A percentile compares a stretch with the other conserved stretches of the same genome.
These are phyloP conservation scores for Colletotrichum somersetense DNA, from an alignment of 2,329 filamentous ascomycete genomes.

Conservation along the genomic window DNA sequence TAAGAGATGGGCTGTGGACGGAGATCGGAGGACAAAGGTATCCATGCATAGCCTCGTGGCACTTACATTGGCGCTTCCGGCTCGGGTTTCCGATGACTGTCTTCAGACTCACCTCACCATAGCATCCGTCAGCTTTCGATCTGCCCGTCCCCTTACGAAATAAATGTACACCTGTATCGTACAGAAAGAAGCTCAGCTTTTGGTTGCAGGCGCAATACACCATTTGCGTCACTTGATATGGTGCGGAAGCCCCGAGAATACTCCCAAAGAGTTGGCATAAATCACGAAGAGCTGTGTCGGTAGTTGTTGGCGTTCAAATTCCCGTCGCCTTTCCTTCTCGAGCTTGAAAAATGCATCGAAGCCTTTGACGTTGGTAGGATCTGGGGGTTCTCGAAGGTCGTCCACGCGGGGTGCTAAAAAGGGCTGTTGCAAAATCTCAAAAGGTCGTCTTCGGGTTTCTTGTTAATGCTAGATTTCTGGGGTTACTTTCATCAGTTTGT, in stretches of 20 bases:
- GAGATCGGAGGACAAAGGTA: background rate
- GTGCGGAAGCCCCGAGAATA: background rate
- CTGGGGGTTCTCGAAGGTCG: slow-evolving; percentile 17
- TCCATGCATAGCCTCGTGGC: background rate
- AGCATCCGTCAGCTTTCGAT: background rate
- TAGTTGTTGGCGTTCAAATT: slow-evolving; percentile 35
- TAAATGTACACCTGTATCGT: slow-evolving; percentile 34
- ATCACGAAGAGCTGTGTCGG: background rate
- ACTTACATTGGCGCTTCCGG: too few relatives aligned
- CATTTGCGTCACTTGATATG: slow-evolving; percentile 7
- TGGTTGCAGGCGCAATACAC: slow-evolving; percentile 16
- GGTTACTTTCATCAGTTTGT: too few relatives aligned
- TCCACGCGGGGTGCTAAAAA: slow-evolving; percentile 8
- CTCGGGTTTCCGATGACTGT: background rate
- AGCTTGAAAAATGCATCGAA: background rate
- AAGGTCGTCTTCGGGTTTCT: slow-evolving; percentile 4
- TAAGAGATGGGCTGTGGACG: background rate
- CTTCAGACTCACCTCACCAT: background rate
- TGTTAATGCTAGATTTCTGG: background rate
- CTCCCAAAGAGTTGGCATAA: background rate
- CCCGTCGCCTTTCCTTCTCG: slow-evolving; percentile 12
- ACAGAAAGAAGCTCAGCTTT: slow-evolving; percentile 20
- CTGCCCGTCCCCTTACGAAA: background rate
- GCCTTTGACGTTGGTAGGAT: background rate
- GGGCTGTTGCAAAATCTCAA: background rate